Evolutionary conservation across 768 basidiomycete species (phyloP).

Genomic region (Pisolithus marmoratus): DNA sequence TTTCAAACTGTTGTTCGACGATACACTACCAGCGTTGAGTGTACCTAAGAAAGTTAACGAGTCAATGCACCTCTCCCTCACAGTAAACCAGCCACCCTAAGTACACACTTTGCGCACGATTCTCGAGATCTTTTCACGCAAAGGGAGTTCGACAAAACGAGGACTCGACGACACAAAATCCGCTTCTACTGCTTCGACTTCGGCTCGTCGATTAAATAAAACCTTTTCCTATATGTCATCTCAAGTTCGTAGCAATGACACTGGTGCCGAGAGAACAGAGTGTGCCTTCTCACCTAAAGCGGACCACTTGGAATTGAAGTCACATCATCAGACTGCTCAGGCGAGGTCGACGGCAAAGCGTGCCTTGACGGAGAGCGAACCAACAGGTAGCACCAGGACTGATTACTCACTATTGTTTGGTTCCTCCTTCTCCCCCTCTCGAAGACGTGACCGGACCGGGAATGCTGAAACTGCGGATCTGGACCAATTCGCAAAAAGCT

Average conservation of each 20-base stretch:
- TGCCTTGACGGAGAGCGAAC: conserved; percentile 31
- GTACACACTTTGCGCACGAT: background rate
- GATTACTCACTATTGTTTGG: conserved; percentile 30
- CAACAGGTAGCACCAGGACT: conserved; percentile 4
- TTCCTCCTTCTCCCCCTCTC: conserved; percentile 70
- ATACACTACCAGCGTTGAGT: conserved; percentile 29
- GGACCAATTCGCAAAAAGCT: conserved; percentile 43
- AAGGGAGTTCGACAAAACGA: background rate
- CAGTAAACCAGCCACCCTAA: background rate
- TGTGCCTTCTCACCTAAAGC: conserved; percentile 1
- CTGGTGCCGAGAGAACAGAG: background rate
- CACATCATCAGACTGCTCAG: conserved; percentile 4
- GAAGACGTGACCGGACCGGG: conserved; percentile 29
- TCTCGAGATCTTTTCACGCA: conserved; percentile 2
- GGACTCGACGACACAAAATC: conserved; percentile 1
- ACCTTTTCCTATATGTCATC: conserved; percentile 3
- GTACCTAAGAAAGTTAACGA: conserved; percentile 11
- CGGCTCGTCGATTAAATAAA: background rate
- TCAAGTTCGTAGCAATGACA: conserved; percentile 12
- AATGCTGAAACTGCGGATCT: conserved; percentile 37
- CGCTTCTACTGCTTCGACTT: background rate
- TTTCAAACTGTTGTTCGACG: conserved; percentile 67
- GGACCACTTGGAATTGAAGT: background rate
- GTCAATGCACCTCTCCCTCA: background rate
- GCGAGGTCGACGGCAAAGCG: conserved; percentile 39